Percentiles rank a stretch among this genome's conserved stretches.
These are phyloP conservation scores for Santalum album DNA, from an alignment of 164 flowering plant genomes.

Conservation along the genomic window DNA sequence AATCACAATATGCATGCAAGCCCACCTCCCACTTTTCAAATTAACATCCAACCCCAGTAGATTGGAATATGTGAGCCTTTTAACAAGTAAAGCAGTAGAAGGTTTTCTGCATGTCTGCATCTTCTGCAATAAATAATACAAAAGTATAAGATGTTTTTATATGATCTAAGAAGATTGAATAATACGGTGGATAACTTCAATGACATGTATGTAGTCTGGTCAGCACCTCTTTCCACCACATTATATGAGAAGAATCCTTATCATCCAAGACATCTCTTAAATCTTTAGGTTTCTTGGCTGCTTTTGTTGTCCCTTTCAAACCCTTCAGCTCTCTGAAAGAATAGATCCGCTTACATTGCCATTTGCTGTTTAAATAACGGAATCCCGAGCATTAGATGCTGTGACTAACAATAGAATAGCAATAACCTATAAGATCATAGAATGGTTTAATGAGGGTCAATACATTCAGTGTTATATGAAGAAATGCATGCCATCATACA, in stretches of 20 bases:
- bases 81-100: conserved; percentile 58
- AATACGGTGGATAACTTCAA: background rate
- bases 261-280: conserved; percentile 29
- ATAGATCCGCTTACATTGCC: conserved; percentile 16
- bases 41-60: conserved; percentile 71
- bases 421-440: background rate
- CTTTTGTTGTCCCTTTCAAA: conserved; percentile 25
- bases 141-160: background rate
- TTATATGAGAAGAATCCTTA: conserved; percentile 50
- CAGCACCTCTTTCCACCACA: conserved; percentile 96
- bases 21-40: conserved; percentile 81
- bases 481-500: too few species aligned
- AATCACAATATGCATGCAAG: background rate
- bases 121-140: conserved; percentile 43
- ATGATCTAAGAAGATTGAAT: background rate
- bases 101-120: conserved; percentile 65
- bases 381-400: background rate
- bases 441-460: background rate
- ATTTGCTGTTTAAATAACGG: conserved; percentile 8
- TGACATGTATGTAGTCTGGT: background rate
- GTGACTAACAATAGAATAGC: background rate
- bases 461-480: too few species aligned
- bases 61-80: conserved; percentile 65
- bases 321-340: conserved; percentile 31
- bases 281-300: conserved; percentile 39